Conservation (phyloP, 371 early-diverging fungal genomes). For the Circinella umbellata region DNA sequence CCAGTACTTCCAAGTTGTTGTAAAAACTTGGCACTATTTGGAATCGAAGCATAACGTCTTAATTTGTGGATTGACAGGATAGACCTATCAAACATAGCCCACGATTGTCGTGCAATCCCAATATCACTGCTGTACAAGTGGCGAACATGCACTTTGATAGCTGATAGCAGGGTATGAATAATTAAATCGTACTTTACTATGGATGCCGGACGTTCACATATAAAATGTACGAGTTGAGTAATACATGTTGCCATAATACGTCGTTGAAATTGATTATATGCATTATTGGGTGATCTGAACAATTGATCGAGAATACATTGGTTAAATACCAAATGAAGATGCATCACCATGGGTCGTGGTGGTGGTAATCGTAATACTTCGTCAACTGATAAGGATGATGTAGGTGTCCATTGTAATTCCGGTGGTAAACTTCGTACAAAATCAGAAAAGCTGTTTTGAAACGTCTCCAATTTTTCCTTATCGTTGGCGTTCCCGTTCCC, state of each 20-base stretch:
- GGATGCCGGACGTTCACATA: constrained; percentile 29
- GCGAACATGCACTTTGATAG: constrained; percentile 34
- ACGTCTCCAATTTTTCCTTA: constrained; percentile 3
- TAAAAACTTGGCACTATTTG: constrained; percentile 41
- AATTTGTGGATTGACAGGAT: constrained; percentile 33
- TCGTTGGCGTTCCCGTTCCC: background rate
- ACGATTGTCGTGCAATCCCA: constrained; percentile 34
- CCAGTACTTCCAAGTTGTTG: constrained; percentile 32
- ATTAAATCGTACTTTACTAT: constrained; percentile 39
- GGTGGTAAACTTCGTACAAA: constrained; percentile 28
- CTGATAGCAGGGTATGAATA: constrained; percentile 27
- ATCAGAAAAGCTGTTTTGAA: constrained; percentile 12
- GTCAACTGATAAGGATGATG: constrained; percentile 17
- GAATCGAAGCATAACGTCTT: constrained; percentile 34
- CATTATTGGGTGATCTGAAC: constrained; percentile 21
- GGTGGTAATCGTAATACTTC: constrained; percentile 31
- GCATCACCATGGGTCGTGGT: constrained; percentile 26
- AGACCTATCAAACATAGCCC: constrained; percentile 40
- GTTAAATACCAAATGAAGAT: constrained; percentile 35
- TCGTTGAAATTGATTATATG: constrained; percentile 28
- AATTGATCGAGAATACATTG: constrained; percentile 22
- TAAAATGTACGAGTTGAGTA: constrained; percentile 37
- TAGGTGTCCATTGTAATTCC: constrained; percentile 38
- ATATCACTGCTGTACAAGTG: constrained; percentile 32
- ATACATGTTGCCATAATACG: constrained; percentile 35